Conservation (phyloP, 176 grass and related monocot species). For the Thinopyrum elongatum region DNA sequence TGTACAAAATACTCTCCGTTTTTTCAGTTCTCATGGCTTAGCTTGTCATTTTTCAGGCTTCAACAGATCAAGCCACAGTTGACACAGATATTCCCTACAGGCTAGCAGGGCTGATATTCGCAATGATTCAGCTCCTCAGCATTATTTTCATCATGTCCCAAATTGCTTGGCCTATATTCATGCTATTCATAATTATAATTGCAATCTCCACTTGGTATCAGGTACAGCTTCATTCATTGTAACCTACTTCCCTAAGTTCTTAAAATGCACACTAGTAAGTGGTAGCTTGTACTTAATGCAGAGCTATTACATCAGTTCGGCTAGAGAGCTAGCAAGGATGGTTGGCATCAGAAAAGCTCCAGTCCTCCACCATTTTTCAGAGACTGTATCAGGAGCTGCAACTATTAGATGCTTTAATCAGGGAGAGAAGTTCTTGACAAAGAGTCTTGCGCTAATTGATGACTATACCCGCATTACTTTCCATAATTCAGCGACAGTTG, state of each 20-base stretch:
- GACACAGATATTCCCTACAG: slow-evolving; percentile 95
- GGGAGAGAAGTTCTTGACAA: slow-evolving; percentile 58
- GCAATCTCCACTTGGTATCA: slow-evolving; percentile 79
- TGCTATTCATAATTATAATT: slow-evolving; percentile 68
- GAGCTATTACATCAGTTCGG: slow-evolving; percentile 84
- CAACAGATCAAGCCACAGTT: slow-evolving; percentile 80
- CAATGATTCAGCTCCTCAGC: slow-evolving; percentile 80
- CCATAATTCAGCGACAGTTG: slow-evolving; percentile 85
- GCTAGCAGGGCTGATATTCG: slow-evolving; percentile 79
- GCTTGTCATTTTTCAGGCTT: slow-evolving; percentile 53
- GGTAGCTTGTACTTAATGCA: slow-evolving; percentile 41
- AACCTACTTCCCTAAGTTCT: slow-evolving; percentile 16
- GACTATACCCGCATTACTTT: slow-evolving; percentile 85
- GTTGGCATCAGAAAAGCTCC: slow-evolving; percentile 89
- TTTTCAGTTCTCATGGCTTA: slow-evolving; percentile 8
- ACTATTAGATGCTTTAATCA: slow-evolving; percentile 91
- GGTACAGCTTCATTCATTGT: slow-evolving; percentile 40
- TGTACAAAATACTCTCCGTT: background rate
- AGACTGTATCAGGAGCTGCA: slow-evolving; percentile 71
- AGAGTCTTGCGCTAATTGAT: slow-evolving; percentile 63
- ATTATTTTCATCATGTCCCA: slow-evolving; percentile 88
- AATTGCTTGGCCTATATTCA: slow-evolving; percentile 86
- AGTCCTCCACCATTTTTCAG: slow-evolving; percentile 85
- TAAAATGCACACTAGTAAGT: slow-evolving; percentile 15
- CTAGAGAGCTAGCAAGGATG: slow-evolving; percentile 87